Evolutionary conservation across 768 basidiomycete species (phyloP), one percentile per base, ranked within the genome.

Genomic region (Exsudoporus frostii): DNA sequence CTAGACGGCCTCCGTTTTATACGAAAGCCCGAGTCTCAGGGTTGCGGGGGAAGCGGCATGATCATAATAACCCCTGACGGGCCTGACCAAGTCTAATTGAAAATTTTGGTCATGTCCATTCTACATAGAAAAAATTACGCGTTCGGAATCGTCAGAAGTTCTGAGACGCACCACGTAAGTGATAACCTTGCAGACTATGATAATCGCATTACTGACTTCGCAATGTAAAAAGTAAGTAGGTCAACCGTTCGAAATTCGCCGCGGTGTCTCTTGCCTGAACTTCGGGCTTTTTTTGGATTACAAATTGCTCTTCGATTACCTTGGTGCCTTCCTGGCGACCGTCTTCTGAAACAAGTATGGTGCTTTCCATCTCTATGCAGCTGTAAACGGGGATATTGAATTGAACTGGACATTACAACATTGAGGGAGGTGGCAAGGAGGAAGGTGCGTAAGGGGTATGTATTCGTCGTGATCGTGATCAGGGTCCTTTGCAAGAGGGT

Each of bases 211-310:
- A 17, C 37, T 34, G 42, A 56, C 52, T 61, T 65, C 53, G 51
- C 49, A 45, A 42, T 14, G 22, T 50, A 54, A 45, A 52, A 48
- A 32, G 43, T 29, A 48, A 50, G n/a, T 45, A 14, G 44, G 55
- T 24, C 22, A 44, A 33, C 55, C 34, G 24, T 47, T 54, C 46
- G 43, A 54, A 63, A 32, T 38, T 67, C 63, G 51, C 65, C 64
- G 64, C 65, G 64, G 65, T 65, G 55, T 65, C 62, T 62, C 57
- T 65, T 51, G 55, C 22, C 33, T 40, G 19, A 48, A 52, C 49
- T 56, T 54, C 48, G 43, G 59, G 29, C 30, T 25, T 49, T 56
- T 47, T 61, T 47, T 30, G 30, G 56, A 54, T 61, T 64, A 41
- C 32, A 46, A 59, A 65, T 62, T 65, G 27, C 27, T 34, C 34